Percentiles rank a stretch among this genome's conserved stretches.
Conservation (phyloP, 495 filamentous ascomycete genomes). For the Delitschia confertaspora region DNA sequence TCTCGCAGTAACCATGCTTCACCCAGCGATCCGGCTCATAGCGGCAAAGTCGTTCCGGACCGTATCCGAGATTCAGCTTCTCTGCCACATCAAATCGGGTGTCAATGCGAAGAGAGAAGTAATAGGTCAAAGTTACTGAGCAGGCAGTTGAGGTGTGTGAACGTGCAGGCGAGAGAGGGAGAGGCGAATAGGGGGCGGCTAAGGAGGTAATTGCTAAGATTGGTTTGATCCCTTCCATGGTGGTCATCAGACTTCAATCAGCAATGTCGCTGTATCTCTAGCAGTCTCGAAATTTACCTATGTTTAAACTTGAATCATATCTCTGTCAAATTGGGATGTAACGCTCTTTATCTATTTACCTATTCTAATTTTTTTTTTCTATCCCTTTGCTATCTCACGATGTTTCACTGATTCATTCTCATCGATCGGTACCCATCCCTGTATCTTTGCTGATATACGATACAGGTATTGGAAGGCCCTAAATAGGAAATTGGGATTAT, state of each 20-base stretch:
- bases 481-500: slow-evolving; percentile 57
- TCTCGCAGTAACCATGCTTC: slow-evolving; percentile 1
- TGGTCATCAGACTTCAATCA: not conserved
- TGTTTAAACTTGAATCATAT: no score
- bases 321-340: no score
- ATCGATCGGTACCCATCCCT: no score
- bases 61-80: slow-evolving; percentile 32
- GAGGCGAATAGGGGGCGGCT: slow-evolving; percentile 60
- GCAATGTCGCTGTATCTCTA: no score
- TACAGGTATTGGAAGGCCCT: slow-evolving; percentile 47
- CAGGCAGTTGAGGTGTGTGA: slow-evolving; percentile 51
- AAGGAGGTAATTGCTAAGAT: slow-evolving; percentile 56
- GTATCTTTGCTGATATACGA: no score
- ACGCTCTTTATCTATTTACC: no score
- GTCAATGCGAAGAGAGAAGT: slow-evolving; percentile 52
- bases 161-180: slow-evolving; percentile 54
- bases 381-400: no score
- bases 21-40: slow-evolving; percentile 20
- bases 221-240: not conserved
- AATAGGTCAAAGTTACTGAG: slow-evolving; percentile 43
- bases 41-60: slow-evolving; percentile 12
- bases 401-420: no score
- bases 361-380: no score
- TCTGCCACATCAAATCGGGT: slow-evolving; percentile 58
- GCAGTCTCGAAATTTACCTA: no score